Evolutionary conservation across 129 eudicot genomes (phyloP).

Genomic region (Chrysanthemum makinoi): DNA sequence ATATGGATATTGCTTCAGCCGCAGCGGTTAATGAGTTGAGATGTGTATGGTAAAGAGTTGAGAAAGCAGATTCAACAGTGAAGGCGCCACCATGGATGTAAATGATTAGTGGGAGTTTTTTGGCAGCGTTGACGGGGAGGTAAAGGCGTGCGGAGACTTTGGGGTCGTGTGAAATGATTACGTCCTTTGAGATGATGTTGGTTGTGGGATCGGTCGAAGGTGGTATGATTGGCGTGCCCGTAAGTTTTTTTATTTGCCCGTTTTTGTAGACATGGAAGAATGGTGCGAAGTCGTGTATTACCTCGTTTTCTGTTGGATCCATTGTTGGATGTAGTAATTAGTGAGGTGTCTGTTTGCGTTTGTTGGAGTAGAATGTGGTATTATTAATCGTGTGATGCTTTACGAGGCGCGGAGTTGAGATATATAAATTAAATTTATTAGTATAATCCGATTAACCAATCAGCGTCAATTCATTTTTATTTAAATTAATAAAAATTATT

Average conservation of each 20-base stretch:
- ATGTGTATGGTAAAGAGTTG: constrained; percentile 33
- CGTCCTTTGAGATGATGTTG: constrained; percentile 48
- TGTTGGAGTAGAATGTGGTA: background rate
- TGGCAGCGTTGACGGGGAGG: constrained; percentile 28
- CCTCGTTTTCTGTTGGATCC: constrained; percentile 1
- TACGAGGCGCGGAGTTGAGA: too few relatives aligned
- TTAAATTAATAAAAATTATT: too few relatives aligned
- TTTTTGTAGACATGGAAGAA: constrained; percentile 39
- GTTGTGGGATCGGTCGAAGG: constrained; percentile 29
- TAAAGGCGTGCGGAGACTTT: constrained; percentile 44
- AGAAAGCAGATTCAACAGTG: constrained; percentile 42
- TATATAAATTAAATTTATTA: too few relatives aligned
- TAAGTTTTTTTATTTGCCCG: constrained; percentile 35
- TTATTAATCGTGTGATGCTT: too few relatives aligned
- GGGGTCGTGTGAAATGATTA: constrained; percentile 31
- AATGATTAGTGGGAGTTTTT: constrained; percentile 49
- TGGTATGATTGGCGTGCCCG: constrained; percentile 27
- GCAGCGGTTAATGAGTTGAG: constrained; percentile 30
- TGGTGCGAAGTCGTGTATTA: constrained; percentile 21
- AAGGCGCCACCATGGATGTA: constrained; percentile 77
- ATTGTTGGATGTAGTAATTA: background rate
- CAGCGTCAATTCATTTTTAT: too few relatives aligned
- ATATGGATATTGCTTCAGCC: constrained; percentile 41
- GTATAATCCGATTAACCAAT: too few relatives aligned
- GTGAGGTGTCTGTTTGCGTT: too few relatives aligned